A percentile compares a stretch with the other conserved stretches of the same genome.
Evolutionary conservation across 2,329 filamentous ascomycete genomes (phyloP).

Genomic region (Alternaria infectoria): DNA sequence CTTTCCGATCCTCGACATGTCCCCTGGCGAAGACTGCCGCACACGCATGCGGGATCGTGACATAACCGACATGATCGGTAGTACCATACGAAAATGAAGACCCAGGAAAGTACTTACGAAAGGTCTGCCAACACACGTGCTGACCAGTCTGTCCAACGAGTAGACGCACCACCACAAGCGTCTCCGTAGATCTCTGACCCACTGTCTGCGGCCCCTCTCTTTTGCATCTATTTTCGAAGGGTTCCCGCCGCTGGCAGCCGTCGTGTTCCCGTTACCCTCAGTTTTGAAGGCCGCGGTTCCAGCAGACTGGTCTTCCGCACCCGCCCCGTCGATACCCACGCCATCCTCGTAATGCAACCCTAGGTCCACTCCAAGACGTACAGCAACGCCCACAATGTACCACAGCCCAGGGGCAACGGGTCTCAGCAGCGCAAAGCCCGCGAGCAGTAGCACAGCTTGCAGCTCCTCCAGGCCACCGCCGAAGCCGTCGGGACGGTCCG

Average conservation of each 20-base stretch:
- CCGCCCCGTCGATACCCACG: constrained; percentile 63
- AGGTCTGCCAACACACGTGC: constrained; percentile 88
- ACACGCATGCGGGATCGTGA: not conserved
- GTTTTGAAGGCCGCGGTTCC: constrained; percentile 34
- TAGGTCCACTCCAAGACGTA: constrained; percentile 87
- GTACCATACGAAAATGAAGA: not conserved
- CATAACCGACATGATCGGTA: not conserved
- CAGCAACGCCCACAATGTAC: constrained; percentile 96
- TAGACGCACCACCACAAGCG: constrained; percentile 98
- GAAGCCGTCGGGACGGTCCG: constrained; percentile 66
- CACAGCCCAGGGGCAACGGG: constrained; percentile 93
- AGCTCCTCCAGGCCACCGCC: constrained; percentile 92
- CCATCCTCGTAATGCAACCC: constrained; percentile 94
- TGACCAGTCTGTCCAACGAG: constrained; percentile 91
- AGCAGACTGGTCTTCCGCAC: constrained; percentile 36
- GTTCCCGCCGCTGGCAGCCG: constrained; percentile 27
- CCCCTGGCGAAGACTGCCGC: not conserved
- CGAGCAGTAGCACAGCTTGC: constrained; percentile 88
- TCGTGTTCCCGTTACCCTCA: constrained; percentile 41
- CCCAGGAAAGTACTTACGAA: constrained; percentile 61
- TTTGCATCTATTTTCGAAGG: constrained; percentile 54
- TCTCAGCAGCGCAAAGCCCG: constrained; percentile 87
- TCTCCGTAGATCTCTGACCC: constrained; percentile 82
- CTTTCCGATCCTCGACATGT: not conserved
- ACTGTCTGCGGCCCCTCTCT: constrained; percentile 75